Conservation (phyloP, 768 basidiomycete species). For the Amanita rimosa region DNA sequence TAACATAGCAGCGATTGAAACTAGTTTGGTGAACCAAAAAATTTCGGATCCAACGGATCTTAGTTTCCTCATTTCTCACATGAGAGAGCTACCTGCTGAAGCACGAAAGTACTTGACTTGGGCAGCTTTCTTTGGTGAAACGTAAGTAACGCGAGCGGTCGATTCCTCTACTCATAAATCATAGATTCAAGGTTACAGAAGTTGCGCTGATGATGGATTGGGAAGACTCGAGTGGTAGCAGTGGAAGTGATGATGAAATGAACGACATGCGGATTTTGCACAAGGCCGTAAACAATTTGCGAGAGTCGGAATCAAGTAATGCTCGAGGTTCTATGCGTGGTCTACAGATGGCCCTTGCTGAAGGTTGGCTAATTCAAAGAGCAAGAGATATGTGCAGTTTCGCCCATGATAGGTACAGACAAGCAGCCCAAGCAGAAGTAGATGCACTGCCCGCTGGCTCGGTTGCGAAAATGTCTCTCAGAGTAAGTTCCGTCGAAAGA, state of each 20-base stretch:
- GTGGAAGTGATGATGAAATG: conserved; percentile 38
- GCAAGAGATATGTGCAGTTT: conserved; percentile 72
- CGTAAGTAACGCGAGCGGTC: conserved; percentile 27
- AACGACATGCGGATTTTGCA: conserved; percentile 43
- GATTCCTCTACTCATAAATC: neutral
- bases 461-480: conserved; percentile 58
- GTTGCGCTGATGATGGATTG: conserved; percentile 66
- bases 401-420: conserved; percentile 64
- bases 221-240: conserved; percentile 47
- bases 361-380: conserved; percentile 66
- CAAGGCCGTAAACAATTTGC: conserved; percentile 36
- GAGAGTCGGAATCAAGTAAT: conserved; percentile 28
- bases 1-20: conserved; percentile 45
- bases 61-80: conserved; percentile 45
- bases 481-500: conserved; percentile 26
- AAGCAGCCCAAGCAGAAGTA: conserved; percentile 56
- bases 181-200: conserved; percentile 64
- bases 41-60: conserved; percentile 52
- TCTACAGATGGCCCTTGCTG: conserved; percentile 51
- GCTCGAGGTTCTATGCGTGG: conserved; percentile 56
- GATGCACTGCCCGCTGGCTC: conserved; percentile 34
- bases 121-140: conserved; percentile 66
- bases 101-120: conserved; percentile 57
- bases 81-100: conserved; percentile 51
- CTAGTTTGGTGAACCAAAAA: conserved; percentile 38